Base-by-base conservation (phyloP, 345 rosid species). In the Raphanus sativus region DNA sequence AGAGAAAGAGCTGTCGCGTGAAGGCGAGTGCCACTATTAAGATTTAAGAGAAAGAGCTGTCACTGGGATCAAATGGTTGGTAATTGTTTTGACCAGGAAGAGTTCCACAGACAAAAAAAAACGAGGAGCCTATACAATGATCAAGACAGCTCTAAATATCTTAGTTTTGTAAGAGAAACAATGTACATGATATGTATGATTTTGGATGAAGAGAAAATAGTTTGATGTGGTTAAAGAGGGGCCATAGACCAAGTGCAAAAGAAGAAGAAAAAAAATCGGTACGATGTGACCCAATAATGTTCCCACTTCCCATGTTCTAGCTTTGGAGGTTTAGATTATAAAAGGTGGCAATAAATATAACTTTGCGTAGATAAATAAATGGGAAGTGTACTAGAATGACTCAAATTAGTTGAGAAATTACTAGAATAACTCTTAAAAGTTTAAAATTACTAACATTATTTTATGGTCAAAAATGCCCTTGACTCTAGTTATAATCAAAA, bases 241-340 rank as follows among this genome's bases (percentile, higher is more conserved):
- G 98, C 97, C 98, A 91, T 15, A 87, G 79, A 50, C 96, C 97
- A 75, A 88, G 83, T 54, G 76, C 66, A 50, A 89, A 54, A 86
- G 91, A 89, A 77, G 86, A 8, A 1, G 89, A 25, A 83, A n/a
- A n/a, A n/a, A 62, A 0, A 97, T 92, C 0, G 96, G 92, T 62
- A 85, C 76, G 1, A 90, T 88, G 83, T 93, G 98, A 40, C 98
- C 96, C 32, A 87, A 85, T 21, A 91, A 83, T 79, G 85, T 81
- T 36, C 97, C n/a, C n/a, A n/a, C n/a, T n/a, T n/a, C n/a, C 97
- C 95, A 93, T 93, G 59, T 67, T 67, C 6, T 24, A 78, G 40
- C 56, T 72, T 21, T 66, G 29, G 54, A 72, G 42, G 69, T 66
- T 72, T 2, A 66, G 10, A 65, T 24, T 4, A 65, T 32, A 45